Evolutionary conservation across 2,329 filamentous ascomycete species (phyloP).

Genomic region (Lecanoromycetidae sp.): DNA sequence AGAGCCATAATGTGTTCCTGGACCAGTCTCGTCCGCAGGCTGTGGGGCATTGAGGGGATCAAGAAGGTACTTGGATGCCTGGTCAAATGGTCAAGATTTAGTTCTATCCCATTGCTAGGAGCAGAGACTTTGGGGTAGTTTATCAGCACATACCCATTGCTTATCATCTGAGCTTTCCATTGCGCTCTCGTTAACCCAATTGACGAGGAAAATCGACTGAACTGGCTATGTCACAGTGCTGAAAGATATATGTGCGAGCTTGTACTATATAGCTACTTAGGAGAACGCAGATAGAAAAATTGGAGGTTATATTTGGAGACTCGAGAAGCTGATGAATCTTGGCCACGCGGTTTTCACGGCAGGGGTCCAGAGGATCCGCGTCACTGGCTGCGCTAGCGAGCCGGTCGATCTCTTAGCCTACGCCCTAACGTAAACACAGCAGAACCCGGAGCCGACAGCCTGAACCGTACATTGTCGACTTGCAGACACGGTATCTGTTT

Average conservation of each 20-base stretch:
- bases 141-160: conserved; percentile 38
- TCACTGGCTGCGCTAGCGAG: conserved; percentile 18
- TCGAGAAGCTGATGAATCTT: neutral
- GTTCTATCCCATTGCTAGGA: no score
- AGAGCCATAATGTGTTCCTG: conserved; percentile 47
- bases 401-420: no score
- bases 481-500: neutral
- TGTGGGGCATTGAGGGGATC: conserved; percentile 58
- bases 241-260: no score
- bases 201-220: no score
- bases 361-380: conserved; percentile 3
- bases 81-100: conserved; percentile 3
- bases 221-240: no score
- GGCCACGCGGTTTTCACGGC: conserved; percentile 4
- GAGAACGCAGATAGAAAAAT: neutral
- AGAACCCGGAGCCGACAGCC: conserved; percentile 6
- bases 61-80: conserved; percentile 51
- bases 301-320: neutral
- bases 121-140: no score
- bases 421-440: no score
- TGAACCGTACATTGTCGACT: neutral
- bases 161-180: conserved; percentile 34
- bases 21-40: conserved; percentile 54
- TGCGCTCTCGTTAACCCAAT: neutral
- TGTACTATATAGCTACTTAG: neutral